Evolutionary conservation across 1,284 basidiomycete species (phyloP), one percentile per base, ranked within the genome.

Genomic region (Afroboletus lepidellus): DNA sequence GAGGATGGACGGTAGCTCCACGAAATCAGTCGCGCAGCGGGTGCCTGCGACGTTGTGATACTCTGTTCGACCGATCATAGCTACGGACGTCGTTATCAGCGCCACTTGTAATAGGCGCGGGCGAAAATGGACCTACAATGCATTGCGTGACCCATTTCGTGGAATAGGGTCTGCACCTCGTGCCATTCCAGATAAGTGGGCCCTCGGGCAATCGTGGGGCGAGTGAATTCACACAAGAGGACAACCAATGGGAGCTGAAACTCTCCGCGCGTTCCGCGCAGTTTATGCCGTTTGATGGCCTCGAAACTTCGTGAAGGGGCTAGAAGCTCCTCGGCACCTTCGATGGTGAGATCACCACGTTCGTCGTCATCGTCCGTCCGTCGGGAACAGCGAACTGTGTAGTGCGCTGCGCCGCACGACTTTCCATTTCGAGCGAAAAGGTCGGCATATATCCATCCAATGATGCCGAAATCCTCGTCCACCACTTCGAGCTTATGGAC

Each of bases 121-220:
- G 46, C 25, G 37, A 39, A 54, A 38, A 36, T 50, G 37, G 7
- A 78, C 93, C 79, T 64, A 95, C 95, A 99, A 68, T 99, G 96
- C 81, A 99, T 94, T 2, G 97, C 96, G 70, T 99, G 96, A 0
- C 96, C 96, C 95, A 99, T 98, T 72, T 99, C 96, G 65, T 99
- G 96, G 72, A 97, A 98, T 20, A 99, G 75, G 2, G 96, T 99
- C 68, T 92, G 80, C 9, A 98, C 91, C 63, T 99, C 94, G 63
- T 92, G 87, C 95, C 96, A 99, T 53, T 88, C 86, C 24, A 99
- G 72, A 37, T 89, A 74, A 0, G 90, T 86, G 2, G 92, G 80
- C 2, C 85, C 87, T 30, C 76, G 72, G n/a, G 78, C 74, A 13
- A 79, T 59, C 0, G 78, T 77, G 13, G 91, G 88, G 21, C 78